Conservation (phyloP, 306 rosid genomes). For the Begonia loranthoides region DNA sequence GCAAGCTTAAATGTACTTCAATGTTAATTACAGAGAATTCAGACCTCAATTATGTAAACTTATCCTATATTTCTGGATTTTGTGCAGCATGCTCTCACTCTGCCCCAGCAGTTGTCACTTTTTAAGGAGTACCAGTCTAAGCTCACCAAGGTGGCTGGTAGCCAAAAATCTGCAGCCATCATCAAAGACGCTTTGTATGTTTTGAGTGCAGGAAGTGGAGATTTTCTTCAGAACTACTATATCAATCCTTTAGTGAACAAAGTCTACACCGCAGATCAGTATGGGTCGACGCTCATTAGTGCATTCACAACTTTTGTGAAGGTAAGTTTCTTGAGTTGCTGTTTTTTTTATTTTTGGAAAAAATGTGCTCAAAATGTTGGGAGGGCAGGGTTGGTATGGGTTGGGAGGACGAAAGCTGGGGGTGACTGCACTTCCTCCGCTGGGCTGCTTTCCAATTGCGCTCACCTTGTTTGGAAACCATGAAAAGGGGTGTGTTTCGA, state of each 20-base stretch:
- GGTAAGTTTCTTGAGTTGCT: constrained; percentile 40
- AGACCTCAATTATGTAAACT: neutral
- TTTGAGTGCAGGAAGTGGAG: constrained; percentile 74
- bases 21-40: neutral
- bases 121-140: constrained; percentile 73
- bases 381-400: constrained; percentile 51
- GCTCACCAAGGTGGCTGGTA: constrained; percentile 63
- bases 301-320: constrained; percentile 44
- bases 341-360: neutral
- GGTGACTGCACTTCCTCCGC: constrained; percentile 92
- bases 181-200: constrained; percentile 52
- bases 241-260: constrained; percentile 57
- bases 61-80: neutral
- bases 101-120: constrained; percentile 48
- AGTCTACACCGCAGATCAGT: constrained; percentile 62
- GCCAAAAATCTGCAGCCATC: constrained; percentile 46
- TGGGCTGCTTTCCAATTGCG: constrained; percentile 91
- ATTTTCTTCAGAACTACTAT: constrained; percentile 83
- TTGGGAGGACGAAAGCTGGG: constrained; percentile 88
- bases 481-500: constrained; percentile 60
- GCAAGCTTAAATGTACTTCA: constrained; percentile 43
- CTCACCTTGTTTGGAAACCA: constrained; percentile 63
- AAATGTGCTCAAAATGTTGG: neutral
- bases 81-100: constrained; percentile 70
- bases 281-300: constrained; percentile 32